A percentile compares a stretch with the other conserved stretches of the same genome.
phyloP scores from a whole-genome alignment of 257 asterid genomes.

The Jacaranda copaia region DNA sequence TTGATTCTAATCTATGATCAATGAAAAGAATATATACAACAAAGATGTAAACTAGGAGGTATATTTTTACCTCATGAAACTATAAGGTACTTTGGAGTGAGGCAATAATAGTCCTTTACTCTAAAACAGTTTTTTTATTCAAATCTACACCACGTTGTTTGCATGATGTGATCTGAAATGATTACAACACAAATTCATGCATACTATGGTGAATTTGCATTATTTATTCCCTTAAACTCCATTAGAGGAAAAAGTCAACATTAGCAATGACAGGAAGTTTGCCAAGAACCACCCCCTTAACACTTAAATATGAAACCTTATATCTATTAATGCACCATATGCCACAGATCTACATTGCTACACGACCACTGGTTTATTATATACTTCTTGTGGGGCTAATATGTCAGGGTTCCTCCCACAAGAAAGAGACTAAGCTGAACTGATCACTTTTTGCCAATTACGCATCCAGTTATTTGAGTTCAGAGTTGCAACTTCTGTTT shows the following conservation, averaged over 20 bases:
- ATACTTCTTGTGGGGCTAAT: no score
- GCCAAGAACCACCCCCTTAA: background rate
- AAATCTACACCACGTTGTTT: background rate
- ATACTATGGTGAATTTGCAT: background rate
- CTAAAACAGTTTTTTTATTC: background rate
- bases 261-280: background rate
- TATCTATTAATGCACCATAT: background rate
- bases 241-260: background rate
- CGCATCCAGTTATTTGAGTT: background rate
- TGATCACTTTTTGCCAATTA: background rate
- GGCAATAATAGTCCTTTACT: background rate
- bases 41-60: background rate
- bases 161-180: background rate
- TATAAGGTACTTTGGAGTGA: background rate
- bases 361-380: background rate
- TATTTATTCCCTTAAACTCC: background rate
- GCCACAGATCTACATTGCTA: background rate
- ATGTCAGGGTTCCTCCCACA: background rate
- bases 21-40: background rate
- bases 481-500: background rate
- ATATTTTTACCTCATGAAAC: background rate
- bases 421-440: background rate
- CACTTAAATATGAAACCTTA: background rate
- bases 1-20: background rate
- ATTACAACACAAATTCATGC: background rate